Percentiles rank a stretch among this genome's conserved stretches.
Evolutionary conservation across 805 yeast genomes (phyloP).

Genomic region (Yamadazyma phyllophila): DNA sequence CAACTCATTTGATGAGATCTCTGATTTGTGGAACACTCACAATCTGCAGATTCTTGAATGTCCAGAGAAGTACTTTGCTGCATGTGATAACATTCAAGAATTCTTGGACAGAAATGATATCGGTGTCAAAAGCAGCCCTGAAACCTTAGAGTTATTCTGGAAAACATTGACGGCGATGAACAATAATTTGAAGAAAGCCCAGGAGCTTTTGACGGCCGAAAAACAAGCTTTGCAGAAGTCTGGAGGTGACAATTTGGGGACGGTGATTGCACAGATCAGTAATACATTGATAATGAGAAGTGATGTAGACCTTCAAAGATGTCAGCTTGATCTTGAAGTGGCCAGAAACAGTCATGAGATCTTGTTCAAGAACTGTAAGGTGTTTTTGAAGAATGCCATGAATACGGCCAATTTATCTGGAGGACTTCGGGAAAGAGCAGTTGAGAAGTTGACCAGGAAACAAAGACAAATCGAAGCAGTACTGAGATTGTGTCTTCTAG

Average conservation of each 20-base stretch:
- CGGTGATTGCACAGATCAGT: constrained; percentile 35
- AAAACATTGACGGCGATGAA: constrained; percentile 36
- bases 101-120: constrained; percentile 37
- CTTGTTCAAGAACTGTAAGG: constrained; percentile 38
- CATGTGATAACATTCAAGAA: constrained; percentile 44
- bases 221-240: constrained; percentile 17
- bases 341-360: constrained; percentile 29
- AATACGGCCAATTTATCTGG: constrained; percentile 45
- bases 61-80: constrained; percentile 39
- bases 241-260: constrained; percentile 28
- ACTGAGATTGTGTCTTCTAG: constrained; percentile 45
- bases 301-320: constrained; percentile 51
- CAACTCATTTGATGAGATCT: constrained; percentile 23
- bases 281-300: constrained; percentile 48
- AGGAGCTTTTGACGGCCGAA: constrained; percentile 26
- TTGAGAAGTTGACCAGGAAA: constrained; percentile 42
- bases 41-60: constrained; percentile 20
- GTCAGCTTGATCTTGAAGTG: constrained; percentile 30
- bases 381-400: constrained; percentile 46
- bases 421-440: constrained; percentile 48
- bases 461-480: constrained; percentile 46
- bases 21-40: constrained; percentile 30
- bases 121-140: constrained; percentile 10
- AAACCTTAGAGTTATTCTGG: constrained; percentile 34
- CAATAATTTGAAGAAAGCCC: constrained; percentile 36